Conservation (phyloP, 1,284 basidiomycete species). For the Quambalaria eucalypti region DNA sequence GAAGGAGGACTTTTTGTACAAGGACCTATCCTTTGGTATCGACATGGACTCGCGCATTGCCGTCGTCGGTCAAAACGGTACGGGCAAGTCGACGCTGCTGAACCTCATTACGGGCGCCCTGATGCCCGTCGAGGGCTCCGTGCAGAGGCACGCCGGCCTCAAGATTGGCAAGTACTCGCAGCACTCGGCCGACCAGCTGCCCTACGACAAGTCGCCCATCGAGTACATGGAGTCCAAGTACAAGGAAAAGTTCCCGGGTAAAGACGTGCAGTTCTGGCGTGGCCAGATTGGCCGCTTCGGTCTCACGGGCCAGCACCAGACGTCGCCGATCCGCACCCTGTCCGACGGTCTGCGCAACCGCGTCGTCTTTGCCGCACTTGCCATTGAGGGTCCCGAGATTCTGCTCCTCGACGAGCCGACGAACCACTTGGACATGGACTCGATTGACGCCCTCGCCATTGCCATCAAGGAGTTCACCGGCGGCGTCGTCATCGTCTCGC, state of each 20-base stretch:
- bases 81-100: constrained; percentile 93
- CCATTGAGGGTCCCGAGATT: constrained; percentile 50
- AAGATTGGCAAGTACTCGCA: constrained; percentile 79
- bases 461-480: constrained; percentile 97
- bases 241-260: constrained; percentile 79
- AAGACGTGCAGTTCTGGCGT: constrained; percentile 86
- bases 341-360: constrained; percentile 94
- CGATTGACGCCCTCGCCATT: constrained; percentile 84
- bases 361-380: constrained; percentile 79
- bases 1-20: constrained; percentile 77
- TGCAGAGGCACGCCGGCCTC: constrained; percentile 77
- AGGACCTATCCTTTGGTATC: constrained; percentile 75
- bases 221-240: constrained; percentile 82
- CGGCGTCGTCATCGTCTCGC: constrained; percentile 61
- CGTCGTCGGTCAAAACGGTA: constrained; percentile 95
- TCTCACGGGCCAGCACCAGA: constrained; percentile 86
- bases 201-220: constrained; percentile 82
- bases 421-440: constrained; percentile 82
- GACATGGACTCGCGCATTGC: constrained; percentile 87
- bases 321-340: constrained; percentile 73
- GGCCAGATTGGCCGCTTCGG: constrained; percentile 92
- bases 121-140: constrained; percentile 71
- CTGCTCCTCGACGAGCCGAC: constrained; percentile 58
- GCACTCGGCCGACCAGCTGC: constrained; percentile 95
- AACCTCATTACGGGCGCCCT: constrained; percentile 83